These are phyloP conservation scores for Nakazawaea pomicola DNA, from an alignment of 805 yeast genomes.

Conservation along the genomic window DNA sequence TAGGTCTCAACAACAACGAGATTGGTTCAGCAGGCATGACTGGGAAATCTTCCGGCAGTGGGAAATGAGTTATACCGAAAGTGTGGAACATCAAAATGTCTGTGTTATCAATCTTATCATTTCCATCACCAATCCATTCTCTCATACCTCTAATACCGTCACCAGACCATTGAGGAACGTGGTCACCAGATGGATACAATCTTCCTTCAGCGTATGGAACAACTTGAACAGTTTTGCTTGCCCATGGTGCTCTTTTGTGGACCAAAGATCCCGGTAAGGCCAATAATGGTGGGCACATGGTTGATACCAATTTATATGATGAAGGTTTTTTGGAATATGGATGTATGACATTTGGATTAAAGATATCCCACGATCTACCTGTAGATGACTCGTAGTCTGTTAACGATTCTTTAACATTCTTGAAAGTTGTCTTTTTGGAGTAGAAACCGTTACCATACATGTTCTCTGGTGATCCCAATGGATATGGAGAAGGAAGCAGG, in stretches of 20 bases:
- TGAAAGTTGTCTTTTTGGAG: slow-evolving; percentile 59
- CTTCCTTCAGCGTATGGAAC: slow-evolving; percentile 70
- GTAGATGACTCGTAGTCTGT: slow-evolving; percentile 57
- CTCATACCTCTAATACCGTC: slow-evolving; percentile 63
- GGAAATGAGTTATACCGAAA: slow-evolving; percentile 81
- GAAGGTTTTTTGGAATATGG: slow-evolving; percentile 71
- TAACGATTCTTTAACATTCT: slow-evolving; percentile 62
- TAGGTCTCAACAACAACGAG: slow-evolving; percentile 67
- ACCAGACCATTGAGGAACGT: slow-evolving; percentile 71
- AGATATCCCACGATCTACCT: slow-evolving; percentile 72
- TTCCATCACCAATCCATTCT: slow-evolving; percentile 63
- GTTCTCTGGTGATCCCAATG: slow-evolving; percentile 64
- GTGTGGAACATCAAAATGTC: slow-evolving; percentile 77
- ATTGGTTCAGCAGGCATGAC: slow-evolving; percentile 86
- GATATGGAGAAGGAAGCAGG: slow-evolving; percentile 53
- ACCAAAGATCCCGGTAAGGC: slow-evolving; percentile 74
- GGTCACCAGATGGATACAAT: slow-evolving; percentile 77
- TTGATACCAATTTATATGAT: slow-evolving; percentile 71
- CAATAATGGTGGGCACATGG: slow-evolving; percentile 66
- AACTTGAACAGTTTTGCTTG: slow-evolving; percentile 59
- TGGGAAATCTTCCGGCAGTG: slow-evolving; percentile 88
- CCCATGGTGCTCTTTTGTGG: slow-evolving; percentile 81
- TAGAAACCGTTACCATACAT: slow-evolving; percentile 75
- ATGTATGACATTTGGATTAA: slow-evolving; percentile 65
- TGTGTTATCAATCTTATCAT: slow-evolving; percentile 54